A percentile compares a stretch with the other conserved stretches of the same genome.
Evolutionary conservation across 2,329 filamentous ascomycete genomes (phyloP).

Genomic region (Aspergillus jensenii): DNA sequence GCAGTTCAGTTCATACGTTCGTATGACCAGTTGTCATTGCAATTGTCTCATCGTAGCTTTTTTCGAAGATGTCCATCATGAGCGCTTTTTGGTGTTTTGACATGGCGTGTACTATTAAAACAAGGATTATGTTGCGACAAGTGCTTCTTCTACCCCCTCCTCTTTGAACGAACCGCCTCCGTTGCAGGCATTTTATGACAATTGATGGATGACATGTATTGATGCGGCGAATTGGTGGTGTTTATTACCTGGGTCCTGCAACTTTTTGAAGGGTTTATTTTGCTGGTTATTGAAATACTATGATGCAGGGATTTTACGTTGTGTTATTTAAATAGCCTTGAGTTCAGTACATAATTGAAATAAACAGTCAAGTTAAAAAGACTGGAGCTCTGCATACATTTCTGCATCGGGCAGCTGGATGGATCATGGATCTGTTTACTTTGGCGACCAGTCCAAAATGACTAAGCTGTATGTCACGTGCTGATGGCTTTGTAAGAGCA

Average conservation of each 20-base stretch:
- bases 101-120: not conserved
- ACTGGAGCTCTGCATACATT: no score
- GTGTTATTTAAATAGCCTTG: not conserved
- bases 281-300: not conserved
- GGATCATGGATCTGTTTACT: no score
- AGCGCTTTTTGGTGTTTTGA: conserved; percentile 3
- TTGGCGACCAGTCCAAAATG: no score
- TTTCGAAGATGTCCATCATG: not conserved
- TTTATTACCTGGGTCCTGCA: conserved; percentile 1
- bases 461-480: no score
- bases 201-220: conserved; percentile 21
- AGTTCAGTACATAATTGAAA: not conserved
- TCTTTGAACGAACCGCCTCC: not conserved
- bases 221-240: conserved; percentile 19
- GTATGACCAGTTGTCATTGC: conserved; percentile 4
- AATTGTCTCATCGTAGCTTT: conserved; percentile 8
- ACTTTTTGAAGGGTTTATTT: not conserved
- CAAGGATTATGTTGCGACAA: not conserved
- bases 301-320: not conserved
- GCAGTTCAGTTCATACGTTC: conserved; percentile 2
- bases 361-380: not conserved
- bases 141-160: not conserved
- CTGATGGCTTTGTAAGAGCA: no score
- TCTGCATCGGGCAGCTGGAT: no score
- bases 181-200: conserved; percentile 12